phyloP scores from a whole-genome alignment of 2,329 filamentous ascomycete genomes.

The Aspergillus sp. region DNA sequence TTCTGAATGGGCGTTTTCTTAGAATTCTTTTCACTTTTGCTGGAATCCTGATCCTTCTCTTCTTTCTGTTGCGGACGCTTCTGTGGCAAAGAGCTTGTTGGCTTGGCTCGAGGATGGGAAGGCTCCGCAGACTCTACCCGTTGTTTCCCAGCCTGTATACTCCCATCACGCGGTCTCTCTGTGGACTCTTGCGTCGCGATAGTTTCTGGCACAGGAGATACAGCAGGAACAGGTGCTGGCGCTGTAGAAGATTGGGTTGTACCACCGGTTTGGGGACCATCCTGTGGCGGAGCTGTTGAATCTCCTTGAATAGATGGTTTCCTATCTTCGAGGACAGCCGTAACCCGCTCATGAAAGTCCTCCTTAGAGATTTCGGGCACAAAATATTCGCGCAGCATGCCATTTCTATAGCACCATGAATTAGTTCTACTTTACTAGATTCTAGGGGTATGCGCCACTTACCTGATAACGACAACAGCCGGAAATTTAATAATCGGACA shows the following conservation, averaged over 20 bases:
- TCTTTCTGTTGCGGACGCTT: constrained; percentile 60
- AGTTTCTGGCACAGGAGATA: constrained; percentile 2
- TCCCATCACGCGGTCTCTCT: constrained; percentile 17
- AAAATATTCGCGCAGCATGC: constrained; percentile 72
- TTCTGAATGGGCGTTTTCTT: constrained; percentile 64
- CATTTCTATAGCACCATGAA: constrained; percentile 51
- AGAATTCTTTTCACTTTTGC: constrained; percentile 63
- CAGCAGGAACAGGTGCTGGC: constrained; percentile 1
- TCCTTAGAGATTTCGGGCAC: constrained; percentile 59
- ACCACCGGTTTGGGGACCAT: constrained; percentile 1
- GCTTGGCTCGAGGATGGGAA: constrained; percentile 33
- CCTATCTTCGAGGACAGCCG: constrained; percentile 35
- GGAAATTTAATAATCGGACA: constrained; percentile 77
- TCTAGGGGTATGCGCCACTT: constrained; percentile 17
- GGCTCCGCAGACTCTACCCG: constrained; percentile 1
- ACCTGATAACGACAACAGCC: constrained; percentile 73
- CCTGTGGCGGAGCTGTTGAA: background rate
- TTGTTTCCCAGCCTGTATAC: constrained; percentile 17
- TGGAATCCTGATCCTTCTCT: constrained; percentile 53
- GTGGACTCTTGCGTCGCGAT: constrained; percentile 1
- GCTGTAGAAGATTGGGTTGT: background rate
- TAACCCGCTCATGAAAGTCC: constrained; percentile 59
- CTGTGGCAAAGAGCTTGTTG: constrained; percentile 41
- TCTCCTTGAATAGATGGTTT: background rate
- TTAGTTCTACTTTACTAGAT: too few relatives aligned